Conservation (phyloP, 495 filamentous ascomycete genomes). For the Wilcoxina mikolae region DNA sequence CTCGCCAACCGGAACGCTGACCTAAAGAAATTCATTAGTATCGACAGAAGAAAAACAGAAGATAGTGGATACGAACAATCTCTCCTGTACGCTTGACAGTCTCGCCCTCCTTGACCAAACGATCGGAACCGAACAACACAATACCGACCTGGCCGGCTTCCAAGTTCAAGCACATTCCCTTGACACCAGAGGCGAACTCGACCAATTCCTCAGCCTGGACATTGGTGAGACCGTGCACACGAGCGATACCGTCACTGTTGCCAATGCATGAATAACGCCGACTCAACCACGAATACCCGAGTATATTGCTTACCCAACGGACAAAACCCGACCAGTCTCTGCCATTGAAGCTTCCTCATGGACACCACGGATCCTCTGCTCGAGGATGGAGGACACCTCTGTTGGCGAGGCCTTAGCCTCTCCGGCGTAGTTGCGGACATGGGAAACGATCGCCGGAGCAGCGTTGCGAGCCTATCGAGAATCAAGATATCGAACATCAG, state of each 20-base stretch:
- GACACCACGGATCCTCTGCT: constrained; percentile 96
- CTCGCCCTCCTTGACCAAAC: constrained; percentile 98
- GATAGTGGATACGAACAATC: constrained; percentile 57
- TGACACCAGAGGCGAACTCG: constrained; percentile 99
- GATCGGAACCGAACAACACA: constrained; percentile 98
- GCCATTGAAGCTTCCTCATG: constrained; percentile 90
- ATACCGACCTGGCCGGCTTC: constrained; percentile 99
- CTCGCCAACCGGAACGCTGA: constrained; percentile 88
- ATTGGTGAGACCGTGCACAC: constrained; percentile 99
- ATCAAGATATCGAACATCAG: constrained; percentile 29
- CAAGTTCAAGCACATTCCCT: constrained; percentile 99
- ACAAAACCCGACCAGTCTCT: constrained; percentile 97
- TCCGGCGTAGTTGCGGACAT: constrained; percentile 77
- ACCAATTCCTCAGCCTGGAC: constrained; percentile 99
- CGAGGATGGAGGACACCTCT: constrained; percentile 97
- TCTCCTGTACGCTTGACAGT: constrained; percentile 98
- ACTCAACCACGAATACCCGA: neutral
- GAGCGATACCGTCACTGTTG: constrained; percentile 96
- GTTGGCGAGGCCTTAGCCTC: constrained; percentile 92
- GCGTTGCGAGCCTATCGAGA: constrained; percentile 60
- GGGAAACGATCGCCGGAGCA: constrained; percentile 58
- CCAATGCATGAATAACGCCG: constrained; percentile 5
- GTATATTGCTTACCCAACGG: constrained; percentile 62
- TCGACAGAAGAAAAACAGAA: neutral
- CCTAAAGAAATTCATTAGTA: constrained; percentile 37